Evolutionary conservation across 2,329 filamentous ascomycete genomes (phyloP), one percentile per base, ranked within the genome.

Genomic region (Geosmithia morbida): DNA sequence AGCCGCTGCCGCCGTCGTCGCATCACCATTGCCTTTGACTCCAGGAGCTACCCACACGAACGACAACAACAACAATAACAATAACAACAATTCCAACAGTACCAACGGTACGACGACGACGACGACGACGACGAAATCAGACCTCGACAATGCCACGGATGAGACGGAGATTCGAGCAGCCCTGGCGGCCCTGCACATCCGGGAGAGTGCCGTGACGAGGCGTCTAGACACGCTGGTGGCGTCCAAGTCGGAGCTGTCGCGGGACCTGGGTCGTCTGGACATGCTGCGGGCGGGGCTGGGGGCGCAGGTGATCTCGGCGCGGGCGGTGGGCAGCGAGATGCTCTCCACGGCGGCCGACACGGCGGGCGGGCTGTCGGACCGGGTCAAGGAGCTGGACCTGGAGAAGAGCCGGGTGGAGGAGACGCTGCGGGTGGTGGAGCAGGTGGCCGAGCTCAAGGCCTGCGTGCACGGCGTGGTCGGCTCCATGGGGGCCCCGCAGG

Each of bases 401-500:
- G 90, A 98, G 66, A 94, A 97, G 70, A 81, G 81, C 49, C 79
- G 88, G 26, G 90, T 98, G 8, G 89, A 92, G 62, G 83, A 88
- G 46, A 97, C 92, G 0, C 69, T 98, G 49, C 77, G 83, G 8
- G 88, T 97, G 2, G 92, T 97, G 11, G 90, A 97, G 64, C 89
- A 96, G 67, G 90, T 98, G 14, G 85, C 87, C 5, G 92, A 98
- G 71, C 81, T 98, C 53, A 97, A 97, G 67, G 86, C 92, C 8
- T 98, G 92, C 61, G 87, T 97, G 37, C 79, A 96, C 50, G 92
- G 92, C 42, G 89, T 97, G 11, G 82, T 90, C 22, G 92, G 89
- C 17, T 94, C 86, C 50, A 98, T 98, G 92, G 92, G 90, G 33
- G 90, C 89, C 4, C 87, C 92, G 41, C 92, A 98, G 64, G 92